Conservation (phyloP, 306 rosid species). For the Castanea sativa region DNA sequence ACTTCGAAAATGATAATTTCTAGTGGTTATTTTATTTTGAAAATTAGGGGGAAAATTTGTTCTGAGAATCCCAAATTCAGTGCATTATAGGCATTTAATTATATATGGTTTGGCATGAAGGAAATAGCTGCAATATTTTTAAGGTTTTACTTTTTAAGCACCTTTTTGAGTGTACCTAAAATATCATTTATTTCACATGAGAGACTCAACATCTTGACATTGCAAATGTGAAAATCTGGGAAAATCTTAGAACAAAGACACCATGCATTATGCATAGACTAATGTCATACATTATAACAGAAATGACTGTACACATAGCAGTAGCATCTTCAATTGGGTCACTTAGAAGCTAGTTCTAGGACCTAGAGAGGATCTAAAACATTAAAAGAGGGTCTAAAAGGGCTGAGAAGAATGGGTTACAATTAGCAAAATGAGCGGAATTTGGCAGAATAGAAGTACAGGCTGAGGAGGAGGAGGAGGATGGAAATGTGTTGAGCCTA, state of each 20-base stretch:
- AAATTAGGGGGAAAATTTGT: no score
- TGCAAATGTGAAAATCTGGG: slow-evolving; percentile 13
- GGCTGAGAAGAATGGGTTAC: slow-evolving; percentile 39
- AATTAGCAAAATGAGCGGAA: slow-evolving; percentile 41
- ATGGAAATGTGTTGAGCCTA: slow-evolving; percentile 2
- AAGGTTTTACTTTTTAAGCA: background rate
- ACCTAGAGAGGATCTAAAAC: slow-evolving; percentile 14
- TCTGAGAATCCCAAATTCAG: no score
- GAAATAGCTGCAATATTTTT: background rate
- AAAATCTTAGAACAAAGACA: slow-evolving; percentile 23
- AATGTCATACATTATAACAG: slow-evolving; percentile 32
- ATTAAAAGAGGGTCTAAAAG: slow-evolving; percentile 10
- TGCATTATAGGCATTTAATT: no score
- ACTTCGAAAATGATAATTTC: background rate
- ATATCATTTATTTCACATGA: slow-evolving; percentile 21
- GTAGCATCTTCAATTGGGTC: slow-evolving; percentile 48
- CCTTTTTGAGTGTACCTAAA: slow-evolving; percentile 29
- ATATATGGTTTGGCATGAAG: background rate
- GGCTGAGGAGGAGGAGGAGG: background rate
- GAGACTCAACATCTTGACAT: slow-evolving; percentile 9
- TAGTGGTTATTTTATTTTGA: no score
- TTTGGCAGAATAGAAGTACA: slow-evolving; percentile 19
- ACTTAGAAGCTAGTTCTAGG: slow-evolving; percentile 40
- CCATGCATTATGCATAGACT: slow-evolving; percentile 22
- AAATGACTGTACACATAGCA: slow-evolving; percentile 43